These are phyloP conservation scores for Ustilago sp. DNA, from an alignment of 1,284 basidiomycete species.

Conservation along the genomic window DNA sequence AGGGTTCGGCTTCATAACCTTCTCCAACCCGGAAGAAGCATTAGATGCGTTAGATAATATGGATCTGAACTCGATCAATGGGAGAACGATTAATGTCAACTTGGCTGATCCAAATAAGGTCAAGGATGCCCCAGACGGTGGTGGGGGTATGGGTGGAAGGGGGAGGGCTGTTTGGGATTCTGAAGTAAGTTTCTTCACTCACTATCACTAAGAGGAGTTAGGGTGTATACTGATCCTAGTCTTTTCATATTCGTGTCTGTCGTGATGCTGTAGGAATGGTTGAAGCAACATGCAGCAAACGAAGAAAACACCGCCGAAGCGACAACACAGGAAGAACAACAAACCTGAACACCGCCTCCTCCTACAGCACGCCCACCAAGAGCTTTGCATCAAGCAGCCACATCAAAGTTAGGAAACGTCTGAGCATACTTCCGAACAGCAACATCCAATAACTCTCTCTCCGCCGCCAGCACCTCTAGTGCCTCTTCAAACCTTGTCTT, in stretches of 20 bases:
- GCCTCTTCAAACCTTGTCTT: not conserved
- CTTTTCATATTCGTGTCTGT: not conserved
- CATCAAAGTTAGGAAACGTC: not conserved
- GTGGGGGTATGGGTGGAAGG: not conserved
- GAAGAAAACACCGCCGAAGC: conserved; percentile 1
- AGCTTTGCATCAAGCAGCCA: not conserved
- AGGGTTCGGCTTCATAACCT: conserved; percentile 53
- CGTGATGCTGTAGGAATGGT: conserved; percentile 33
- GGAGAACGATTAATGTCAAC: conserved; percentile 36
- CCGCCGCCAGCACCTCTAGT: conserved; percentile 2
- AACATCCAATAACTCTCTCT: conserved; percentile 2
- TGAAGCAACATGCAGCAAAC: conserved; percentile 26
- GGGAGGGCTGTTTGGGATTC: conserved; percentile 39
- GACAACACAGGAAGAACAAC: not conserved
- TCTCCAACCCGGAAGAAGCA: conserved; percentile 28
- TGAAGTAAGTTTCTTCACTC: conserved; percentile 25
- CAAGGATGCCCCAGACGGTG: conserved; percentile 1
- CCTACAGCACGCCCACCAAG: not conserved
- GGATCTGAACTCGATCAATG: conserved; percentile 44
- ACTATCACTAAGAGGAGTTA: too few species aligned
- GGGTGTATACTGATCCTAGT: not conserved
- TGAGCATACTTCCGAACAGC: conserved; percentile 3
- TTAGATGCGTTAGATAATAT: conserved; percentile 57
- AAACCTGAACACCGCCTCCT: not conserved
- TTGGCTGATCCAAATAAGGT: conserved; percentile 39